Evolutionary conservation across 345 rosid species (phyloP).

Genomic region (Bretschneidera sinensis): DNA sequence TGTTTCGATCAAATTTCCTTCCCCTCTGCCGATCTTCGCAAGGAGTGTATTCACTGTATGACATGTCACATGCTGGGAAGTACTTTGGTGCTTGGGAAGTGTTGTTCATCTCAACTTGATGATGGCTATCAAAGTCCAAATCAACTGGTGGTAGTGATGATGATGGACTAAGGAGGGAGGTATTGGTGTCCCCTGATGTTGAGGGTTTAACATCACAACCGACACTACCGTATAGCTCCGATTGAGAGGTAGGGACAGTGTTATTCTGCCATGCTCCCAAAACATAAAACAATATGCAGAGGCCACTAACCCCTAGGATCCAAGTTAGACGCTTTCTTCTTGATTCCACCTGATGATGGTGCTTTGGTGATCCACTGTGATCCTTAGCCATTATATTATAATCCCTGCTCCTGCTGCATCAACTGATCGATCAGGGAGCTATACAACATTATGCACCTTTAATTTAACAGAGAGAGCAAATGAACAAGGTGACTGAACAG

Average conservation of each 20-base stretch:
- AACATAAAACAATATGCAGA: constrained; percentile 73
- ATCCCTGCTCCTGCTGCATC: no score
- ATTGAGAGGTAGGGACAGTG: constrained; percentile 27
- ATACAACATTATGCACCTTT: no score
- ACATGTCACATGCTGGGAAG: constrained; percentile 69
- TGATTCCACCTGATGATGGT: constrained; percentile 41
- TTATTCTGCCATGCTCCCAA: constrained; percentile 84
- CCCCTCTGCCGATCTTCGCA: constrained; percentile 73
- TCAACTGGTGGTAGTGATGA: constrained; percentile 14
- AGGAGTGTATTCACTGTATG: constrained; percentile 80
- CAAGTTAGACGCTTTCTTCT: constrained; percentile 71
- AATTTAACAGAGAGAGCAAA: no score
- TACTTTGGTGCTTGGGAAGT: constrained; percentile 17
- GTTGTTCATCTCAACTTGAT: constrained; percentile 44
- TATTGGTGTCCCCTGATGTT: constrained; percentile 16
- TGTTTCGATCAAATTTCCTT: constrained; percentile 66
- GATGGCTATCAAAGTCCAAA: constrained; percentile 76
- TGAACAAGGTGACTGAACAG: no score
- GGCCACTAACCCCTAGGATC: constrained; percentile 72
- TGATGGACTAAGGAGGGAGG: constrained; percentile 9
- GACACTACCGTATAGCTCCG: constrained; percentile 31
- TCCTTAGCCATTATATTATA: constrained; percentile 77
- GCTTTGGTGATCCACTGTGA: constrained; percentile 61
- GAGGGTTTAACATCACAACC: constrained; percentile 39
- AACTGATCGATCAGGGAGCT: no score